Conservation (phyloP, 345 rosid species). For the Populus davidiana region DNA sequence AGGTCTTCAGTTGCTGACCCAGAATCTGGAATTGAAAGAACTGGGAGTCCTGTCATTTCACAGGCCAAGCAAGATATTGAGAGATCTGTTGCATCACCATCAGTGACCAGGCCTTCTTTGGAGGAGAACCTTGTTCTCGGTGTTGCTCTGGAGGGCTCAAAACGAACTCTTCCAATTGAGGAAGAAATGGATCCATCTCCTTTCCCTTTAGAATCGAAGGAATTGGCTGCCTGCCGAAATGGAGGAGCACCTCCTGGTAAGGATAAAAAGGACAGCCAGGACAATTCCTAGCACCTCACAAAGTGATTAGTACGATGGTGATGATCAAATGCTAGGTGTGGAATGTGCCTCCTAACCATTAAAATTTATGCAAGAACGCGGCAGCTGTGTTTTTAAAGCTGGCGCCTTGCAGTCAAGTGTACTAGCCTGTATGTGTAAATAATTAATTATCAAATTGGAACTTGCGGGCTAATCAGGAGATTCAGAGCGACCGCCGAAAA, state of each 20-base stretch:
- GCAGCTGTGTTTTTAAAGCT: conserved; percentile 56
- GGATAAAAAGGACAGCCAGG: conserved; percentile 44
- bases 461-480: not conserved
- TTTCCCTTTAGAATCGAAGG: conserved; percentile 44
- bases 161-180: conserved; percentile 84
- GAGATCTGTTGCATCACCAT: conserved; percentile 29
- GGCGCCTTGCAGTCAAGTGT: conserved; percentile 13
- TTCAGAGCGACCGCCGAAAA: too few species aligned
- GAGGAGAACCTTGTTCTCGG: conserved; percentile 87
- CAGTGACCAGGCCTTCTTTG: conserved; percentile 42
- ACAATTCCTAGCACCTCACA: conserved; percentile 27
- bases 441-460: conserved; percentile 3
- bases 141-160: conserved; percentile 84
- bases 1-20: conserved; percentile 18
- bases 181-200: conserved; percentile 45
- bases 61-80: conserved; percentile 39
- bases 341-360: not conserved
- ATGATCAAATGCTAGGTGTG: not conserved
- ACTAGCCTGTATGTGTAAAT: conserved; percentile 22
- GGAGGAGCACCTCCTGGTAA: conserved; percentile 28
- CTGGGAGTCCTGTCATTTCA: conserved; percentile 23
- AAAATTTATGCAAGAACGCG: conserved; percentile 23
- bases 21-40: conserved; percentile 22
- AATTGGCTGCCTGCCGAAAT: conserved; percentile 45
- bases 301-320: conserved; percentile 1